A percentile compares a stretch with the other conserved stretches of the same genome.
These are phyloP conservation scores for Heliamphora pulchella DNA, from an alignment of 179 eudicot species.

Conservation along the genomic window DNA sequence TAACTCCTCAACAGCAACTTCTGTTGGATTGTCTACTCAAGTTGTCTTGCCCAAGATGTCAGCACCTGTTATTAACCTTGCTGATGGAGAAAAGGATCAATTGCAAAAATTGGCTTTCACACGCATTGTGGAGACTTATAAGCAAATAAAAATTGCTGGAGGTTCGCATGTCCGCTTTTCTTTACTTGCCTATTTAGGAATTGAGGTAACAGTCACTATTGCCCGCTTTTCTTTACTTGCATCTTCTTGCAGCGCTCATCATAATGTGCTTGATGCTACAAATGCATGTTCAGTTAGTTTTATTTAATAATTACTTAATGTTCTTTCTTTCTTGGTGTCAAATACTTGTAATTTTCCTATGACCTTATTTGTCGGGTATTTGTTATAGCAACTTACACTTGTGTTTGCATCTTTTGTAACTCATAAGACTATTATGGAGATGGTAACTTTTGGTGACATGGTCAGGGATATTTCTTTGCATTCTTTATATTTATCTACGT, in stretches of 20 bases:
- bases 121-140: constrained; percentile 85
- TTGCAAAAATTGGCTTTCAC: constrained; percentile 62
- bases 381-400: background rate
- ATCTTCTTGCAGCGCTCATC: constrained; percentile 1
- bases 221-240: background rate
- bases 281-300: background rate
- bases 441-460: background rate
- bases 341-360: background rate
- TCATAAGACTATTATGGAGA: background rate
- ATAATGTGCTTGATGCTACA: background rate
- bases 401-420: background rate
- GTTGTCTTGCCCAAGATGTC: constrained; percentile 78
- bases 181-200: constrained; percentile 73
- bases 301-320: background rate
- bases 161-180: constrained; percentile 76
- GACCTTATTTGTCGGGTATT: constrained; percentile 2
- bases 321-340: background rate
- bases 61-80: constrained; percentile 66
- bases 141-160: constrained; percentile 79
- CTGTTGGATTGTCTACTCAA: constrained; percentile 41
- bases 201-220: constrained; percentile 48
- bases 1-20: constrained; percentile 61
- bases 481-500: background rate
- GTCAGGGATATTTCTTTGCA: background rate
- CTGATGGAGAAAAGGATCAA: constrained; percentile 70